These are phyloP conservation scores for Galerina marginata DNA, from an alignment of 768 basidiomycete species.

Conservation along the genomic window DNA sequence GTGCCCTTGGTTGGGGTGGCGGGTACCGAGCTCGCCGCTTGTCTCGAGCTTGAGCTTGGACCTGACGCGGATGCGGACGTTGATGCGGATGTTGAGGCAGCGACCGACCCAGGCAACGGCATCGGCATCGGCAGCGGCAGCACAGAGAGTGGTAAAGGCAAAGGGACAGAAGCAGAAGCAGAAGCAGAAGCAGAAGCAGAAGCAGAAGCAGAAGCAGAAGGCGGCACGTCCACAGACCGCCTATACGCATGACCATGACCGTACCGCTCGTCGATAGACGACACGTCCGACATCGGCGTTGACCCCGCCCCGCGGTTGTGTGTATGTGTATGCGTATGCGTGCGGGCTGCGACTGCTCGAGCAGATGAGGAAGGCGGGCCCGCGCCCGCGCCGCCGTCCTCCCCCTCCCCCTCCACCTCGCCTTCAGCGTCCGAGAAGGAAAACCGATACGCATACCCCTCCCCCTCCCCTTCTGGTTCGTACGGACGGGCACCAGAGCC, in stretches of 20 bases:
- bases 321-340: no score
- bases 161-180: background rate
- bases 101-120: background rate
- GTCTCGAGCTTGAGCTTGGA: constrained; percentile 20
- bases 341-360: no score
- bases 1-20: constrained; percentile 6
- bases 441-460: background rate
- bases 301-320: no score
- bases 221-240: background rate
- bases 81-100: background rate
- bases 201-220: background rate
- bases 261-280: background rate
- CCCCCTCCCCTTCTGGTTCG: background rate
- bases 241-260: background rate
- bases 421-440: background rate
- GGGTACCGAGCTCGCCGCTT: constrained; percentile 6
- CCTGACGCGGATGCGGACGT: background rate
- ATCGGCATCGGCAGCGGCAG: no score
- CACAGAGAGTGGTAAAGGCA: background rate
- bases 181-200: background rate
- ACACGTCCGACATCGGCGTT: background rate
- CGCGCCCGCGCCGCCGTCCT: background rate
- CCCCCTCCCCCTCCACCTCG: background rate
- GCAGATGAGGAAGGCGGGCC: background rate
- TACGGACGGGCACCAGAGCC: background rate